Evolutionary conservation across 2,329 filamentous ascomycete species (phyloP).

Genomic region (Verticillium isaacii): DNA sequence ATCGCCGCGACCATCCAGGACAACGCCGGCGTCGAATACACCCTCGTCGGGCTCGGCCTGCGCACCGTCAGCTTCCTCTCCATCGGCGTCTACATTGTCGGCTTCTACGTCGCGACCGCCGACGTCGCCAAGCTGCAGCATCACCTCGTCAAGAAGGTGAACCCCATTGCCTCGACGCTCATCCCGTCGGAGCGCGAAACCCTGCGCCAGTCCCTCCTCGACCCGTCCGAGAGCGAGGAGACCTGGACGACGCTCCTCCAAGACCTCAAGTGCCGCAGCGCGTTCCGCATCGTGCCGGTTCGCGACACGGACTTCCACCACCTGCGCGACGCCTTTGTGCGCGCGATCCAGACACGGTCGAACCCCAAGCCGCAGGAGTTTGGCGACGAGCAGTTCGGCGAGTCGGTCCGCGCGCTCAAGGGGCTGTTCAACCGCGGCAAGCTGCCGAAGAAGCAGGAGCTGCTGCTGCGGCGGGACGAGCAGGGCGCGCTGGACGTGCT

Average conservation of each 20-base stretch:
- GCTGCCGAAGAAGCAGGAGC: conserved; percentile 73
- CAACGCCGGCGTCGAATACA: conserved; percentile 64
- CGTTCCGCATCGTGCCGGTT: conserved; percentile 82
- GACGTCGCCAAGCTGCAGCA: conserved; percentile 80
- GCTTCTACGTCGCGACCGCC: conserved; percentile 80
- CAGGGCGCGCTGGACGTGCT: conserved; percentile 63
- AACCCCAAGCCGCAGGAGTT: conserved; percentile 49
- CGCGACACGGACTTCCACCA: conserved; percentile 93
- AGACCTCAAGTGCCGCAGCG: conserved; percentile 64
- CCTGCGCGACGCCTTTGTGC: conserved; percentile 84
- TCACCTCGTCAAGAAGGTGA: conserved; percentile 70
- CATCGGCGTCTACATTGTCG: conserved; percentile 93
- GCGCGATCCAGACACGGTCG: conserved; percentile 72
- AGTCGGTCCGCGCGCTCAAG: conserved; percentile 73
- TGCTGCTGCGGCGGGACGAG: conserved; percentile 66
- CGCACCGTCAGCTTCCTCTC: conserved; percentile 84
- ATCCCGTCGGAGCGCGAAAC: conserved; percentile 76
- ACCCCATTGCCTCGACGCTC: conserved; percentile 73
- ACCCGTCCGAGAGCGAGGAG: conserved; percentile 62
- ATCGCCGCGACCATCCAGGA: conserved; percentile 30
- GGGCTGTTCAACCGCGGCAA: conserved; percentile 73
- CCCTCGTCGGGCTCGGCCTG: conserved; percentile 80
- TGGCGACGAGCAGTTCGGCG: conserved; percentile 71
- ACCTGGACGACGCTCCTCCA: conserved; percentile 71
- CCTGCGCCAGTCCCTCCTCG: conserved; percentile 64